A percentile compares a stretch with the other conserved stretches of the same genome.
Conservation (phyloP, 768 basidiomycete species). For the Cytidiella melzeri region DNA sequence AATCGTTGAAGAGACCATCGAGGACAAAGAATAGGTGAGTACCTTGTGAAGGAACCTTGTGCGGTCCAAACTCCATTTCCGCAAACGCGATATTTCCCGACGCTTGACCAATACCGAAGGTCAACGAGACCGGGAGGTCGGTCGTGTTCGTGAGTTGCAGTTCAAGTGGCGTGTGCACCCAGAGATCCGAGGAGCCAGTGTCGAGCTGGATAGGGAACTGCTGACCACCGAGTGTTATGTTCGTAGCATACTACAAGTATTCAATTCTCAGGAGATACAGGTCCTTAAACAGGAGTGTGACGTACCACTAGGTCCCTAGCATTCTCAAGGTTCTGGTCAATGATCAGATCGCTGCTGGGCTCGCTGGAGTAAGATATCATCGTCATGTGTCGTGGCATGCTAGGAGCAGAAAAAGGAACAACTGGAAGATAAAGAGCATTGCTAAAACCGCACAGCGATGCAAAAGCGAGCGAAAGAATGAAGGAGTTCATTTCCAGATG, state of each 20-base stretch:
- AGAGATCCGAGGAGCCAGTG: conserved; percentile 31
- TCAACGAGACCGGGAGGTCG: conserved; percentile 24
- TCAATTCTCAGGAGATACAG: neutral
- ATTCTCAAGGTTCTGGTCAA: conserved; percentile 13
- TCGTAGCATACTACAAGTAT: conserved; percentile 16
- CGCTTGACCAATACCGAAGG: conserved; percentile 36
- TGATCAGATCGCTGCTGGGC: neutral
- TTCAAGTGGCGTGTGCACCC: conserved; percentile 17
- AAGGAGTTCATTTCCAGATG: conserved; percentile 16
- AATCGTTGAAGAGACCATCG: neutral
- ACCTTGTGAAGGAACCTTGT: conserved; percentile 52
- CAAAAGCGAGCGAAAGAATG: conserved; percentile 9
- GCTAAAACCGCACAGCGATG: conserved; percentile 22
- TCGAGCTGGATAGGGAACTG: conserved; percentile 27
- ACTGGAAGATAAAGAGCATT: conserved; percentile 15
- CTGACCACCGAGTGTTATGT: conserved; percentile 18
- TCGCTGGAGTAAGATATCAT: conserved; percentile 4
- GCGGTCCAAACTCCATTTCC: conserved; percentile 30
- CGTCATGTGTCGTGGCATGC: conserved; percentile 1
- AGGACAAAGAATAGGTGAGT: conserved; percentile 51
- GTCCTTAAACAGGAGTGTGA: neutral
- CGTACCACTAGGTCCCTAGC: conserved; percentile 17
- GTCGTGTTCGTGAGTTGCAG: conserved; percentile 27
- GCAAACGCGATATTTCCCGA: conserved; percentile 31
- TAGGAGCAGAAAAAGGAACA: conserved; percentile 3